Percentiles rank a stretch among this genome's conserved stretches.
Conservation (phyloP, 2,329 filamentous ascomycete genomes). For the Tolypocladium ovalisporum region DNA sequence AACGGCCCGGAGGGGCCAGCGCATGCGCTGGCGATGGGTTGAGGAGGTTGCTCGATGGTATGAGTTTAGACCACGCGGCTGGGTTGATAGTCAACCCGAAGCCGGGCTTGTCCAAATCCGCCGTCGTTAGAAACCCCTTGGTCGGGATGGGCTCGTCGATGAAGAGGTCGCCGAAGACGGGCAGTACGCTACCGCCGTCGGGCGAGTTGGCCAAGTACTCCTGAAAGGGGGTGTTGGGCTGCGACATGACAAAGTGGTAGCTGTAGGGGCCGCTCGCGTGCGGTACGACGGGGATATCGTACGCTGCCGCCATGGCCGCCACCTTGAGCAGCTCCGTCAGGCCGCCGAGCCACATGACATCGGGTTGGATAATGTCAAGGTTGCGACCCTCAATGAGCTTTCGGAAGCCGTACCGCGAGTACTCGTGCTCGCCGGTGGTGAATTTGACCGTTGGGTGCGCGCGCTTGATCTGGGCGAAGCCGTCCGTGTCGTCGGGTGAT, state of each 20-base stretch:
- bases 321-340: conserved; percentile 88
- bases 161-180: conserved; percentile 88
- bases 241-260: conserved; percentile 91
- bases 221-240: conserved; percentile 89
- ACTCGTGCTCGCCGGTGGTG: conserved; percentile 93
- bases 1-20: conserved; percentile 14
- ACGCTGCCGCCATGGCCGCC: conserved; percentile 77
- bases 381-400: conserved; percentile 88
- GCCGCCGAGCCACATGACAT: conserved; percentile 96
- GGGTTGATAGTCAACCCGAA: conserved; percentile 86
- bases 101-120: conserved; percentile 75
- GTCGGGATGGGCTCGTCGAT: conserved; percentile 80
- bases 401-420: conserved; percentile 87
- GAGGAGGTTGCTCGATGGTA: conserved; percentile 64
- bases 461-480: conserved; percentile 79
- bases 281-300: conserved; percentile 91
- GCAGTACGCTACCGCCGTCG: conserved; percentile 79
- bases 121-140: conserved; percentile 70
- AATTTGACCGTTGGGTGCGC: conserved; percentile 87
- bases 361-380: conserved; percentile 87
- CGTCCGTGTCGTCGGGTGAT: conserved; percentile 83
- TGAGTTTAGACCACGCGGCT: conserved; percentile 56
- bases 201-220: conserved; percentile 91
- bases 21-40: conserved; percentile 48
- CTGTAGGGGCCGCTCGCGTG: conserved; percentile 90